Percentiles rank a stretch among this genome's conserved stretches.
phyloP scores from a whole-genome alignment of 305 asterid species.

The Fraxinus xanthoxyloides region DNA sequence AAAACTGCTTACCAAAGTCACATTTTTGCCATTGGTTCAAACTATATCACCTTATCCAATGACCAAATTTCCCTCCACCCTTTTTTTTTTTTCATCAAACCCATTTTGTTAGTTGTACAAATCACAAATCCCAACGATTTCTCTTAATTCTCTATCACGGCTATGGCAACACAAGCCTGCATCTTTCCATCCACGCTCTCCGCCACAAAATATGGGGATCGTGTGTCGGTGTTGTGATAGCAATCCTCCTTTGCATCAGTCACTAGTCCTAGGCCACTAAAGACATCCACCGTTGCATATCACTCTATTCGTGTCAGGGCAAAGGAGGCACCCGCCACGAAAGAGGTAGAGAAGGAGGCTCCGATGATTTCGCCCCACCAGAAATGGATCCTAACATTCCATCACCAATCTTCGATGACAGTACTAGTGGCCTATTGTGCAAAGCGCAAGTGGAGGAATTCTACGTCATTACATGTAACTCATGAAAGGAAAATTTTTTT shows the following conservation, averaged over 20 bases:
- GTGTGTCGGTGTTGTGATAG: slow-evolving; percentile 55
- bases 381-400: slow-evolving; percentile 85
- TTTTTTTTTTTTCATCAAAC: background rate
- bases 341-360: slow-evolving; percentile 33
- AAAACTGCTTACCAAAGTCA: slow-evolving; percentile 36
- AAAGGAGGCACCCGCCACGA: slow-evolving; percentile 42
- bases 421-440: slow-evolving; percentile 89
- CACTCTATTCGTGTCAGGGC: slow-evolving; percentile 66
- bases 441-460: slow-evolving; percentile 90
- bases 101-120: slow-evolving; percentile 10
- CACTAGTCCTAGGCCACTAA: slow-evolving; percentile 40
- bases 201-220: slow-evolving; percentile 30
- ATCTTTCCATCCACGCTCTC: slow-evolving; percentile 72
- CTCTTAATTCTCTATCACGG: slow-evolving; percentile 36
- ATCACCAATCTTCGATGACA: slow-evolving; percentile 88
- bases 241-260: slow-evolving; percentile 42
- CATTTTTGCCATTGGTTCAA: slow-evolving; percentile 47
- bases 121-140: background rate
- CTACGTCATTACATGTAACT: slow-evolving; percentile 87
- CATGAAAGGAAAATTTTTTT: slow-evolving; percentile 60
- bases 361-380: slow-evolving; percentile 84
- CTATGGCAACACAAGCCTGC: slow-evolving; percentile 89
- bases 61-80: slow-evolving; percentile 36
- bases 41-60: slow-evolving; percentile 56
- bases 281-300: slow-evolving; percentile 19